These are phyloP conservation scores for Fusarium goolgardi DNA, from an alignment of 2,329 filamentous ascomycete species.

Conservation along the genomic window DNA sequence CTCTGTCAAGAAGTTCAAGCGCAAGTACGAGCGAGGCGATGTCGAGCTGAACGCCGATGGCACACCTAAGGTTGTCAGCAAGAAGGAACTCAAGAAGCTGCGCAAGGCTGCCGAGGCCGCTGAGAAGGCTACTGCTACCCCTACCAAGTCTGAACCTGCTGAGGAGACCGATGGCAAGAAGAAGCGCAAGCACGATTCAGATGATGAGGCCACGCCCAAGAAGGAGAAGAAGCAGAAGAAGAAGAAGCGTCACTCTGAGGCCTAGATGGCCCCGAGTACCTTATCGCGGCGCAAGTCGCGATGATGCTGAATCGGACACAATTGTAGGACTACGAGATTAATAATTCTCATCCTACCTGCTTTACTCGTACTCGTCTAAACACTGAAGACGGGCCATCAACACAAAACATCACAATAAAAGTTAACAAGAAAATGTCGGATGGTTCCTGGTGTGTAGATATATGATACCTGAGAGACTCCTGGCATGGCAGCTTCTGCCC, in stretches of 20 bases:
- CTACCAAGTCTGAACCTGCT: constrained; percentile 57
- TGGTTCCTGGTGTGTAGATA: constrained; percentile 48
- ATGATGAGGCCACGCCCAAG: constrained; percentile 71
- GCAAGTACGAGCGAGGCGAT: constrained; percentile 81
- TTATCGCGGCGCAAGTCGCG: constrained; percentile 29
- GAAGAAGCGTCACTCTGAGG: constrained; percentile 58
- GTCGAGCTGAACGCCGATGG: constrained; percentile 74
- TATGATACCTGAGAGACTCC: constrained; percentile 53
- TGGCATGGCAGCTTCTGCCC: constrained; percentile 47
- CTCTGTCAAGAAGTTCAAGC: constrained; percentile 80
- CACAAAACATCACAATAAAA: constrained; percentile 35
- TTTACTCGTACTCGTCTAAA: constrained; percentile 47
- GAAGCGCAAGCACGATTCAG: constrained; percentile 78
- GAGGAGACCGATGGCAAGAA: constrained; percentile 57
- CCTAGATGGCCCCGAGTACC: constrained; percentile 44
- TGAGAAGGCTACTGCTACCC: constrained; percentile 58
- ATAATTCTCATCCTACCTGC: constrained; percentile 33
- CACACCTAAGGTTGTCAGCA: constrained; percentile 74
- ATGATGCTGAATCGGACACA: constrained; percentile 40
- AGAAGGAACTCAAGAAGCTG: constrained; percentile 81
- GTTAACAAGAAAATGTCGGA: constrained; percentile 40
- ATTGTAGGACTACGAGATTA: constrained; percentile 29
- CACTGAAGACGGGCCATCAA: constrained; percentile 44
- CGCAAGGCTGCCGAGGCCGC: constrained; percentile 69
- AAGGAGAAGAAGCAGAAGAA: constrained; percentile 68